Conservation (phyloP, 2,329 filamentous ascomycete species). For the Aureobasidium sp. region DNA sequence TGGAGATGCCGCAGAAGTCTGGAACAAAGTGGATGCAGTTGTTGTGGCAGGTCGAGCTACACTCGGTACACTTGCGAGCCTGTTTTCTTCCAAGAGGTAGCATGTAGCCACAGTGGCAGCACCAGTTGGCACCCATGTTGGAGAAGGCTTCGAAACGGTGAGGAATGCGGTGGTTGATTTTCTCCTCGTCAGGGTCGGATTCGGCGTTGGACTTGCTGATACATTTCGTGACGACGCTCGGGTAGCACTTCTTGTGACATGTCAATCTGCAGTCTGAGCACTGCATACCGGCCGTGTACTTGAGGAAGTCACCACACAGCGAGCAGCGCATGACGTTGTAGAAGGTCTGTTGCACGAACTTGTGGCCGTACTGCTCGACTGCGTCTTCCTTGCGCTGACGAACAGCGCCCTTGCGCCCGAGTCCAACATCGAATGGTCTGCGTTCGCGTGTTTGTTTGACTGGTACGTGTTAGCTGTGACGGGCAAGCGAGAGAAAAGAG, state of each 20-base stretch:
- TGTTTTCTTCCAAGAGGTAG: constrained; percentile 93
- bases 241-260: constrained; percentile 95
- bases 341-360: constrained; percentile 96
- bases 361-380: constrained; percentile 98
- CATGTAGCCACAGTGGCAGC: constrained; percentile 96
- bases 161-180: constrained; percentile 98
- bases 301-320: constrained; percentile 94
- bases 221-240: constrained; percentile 96
- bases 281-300: constrained; percentile 98
- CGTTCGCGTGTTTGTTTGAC: constrained; percentile 81
- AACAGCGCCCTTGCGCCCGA: constrained; percentile 91
- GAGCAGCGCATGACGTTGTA: constrained; percentile 99
- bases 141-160: constrained; percentile 96
- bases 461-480: constrained; percentile 18
- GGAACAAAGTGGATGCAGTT: constrained; percentile 91
- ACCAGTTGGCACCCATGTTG: constrained; percentile 98
- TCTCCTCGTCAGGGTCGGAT: constrained; percentile 96
- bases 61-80: constrained; percentile 91
- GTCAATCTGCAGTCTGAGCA: constrained; percentile 99
- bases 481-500: neutral
- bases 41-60: constrained; percentile 80
- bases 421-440: constrained; percentile 74
- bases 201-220: constrained; percentile 99
- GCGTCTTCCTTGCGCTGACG: constrained; percentile 97
- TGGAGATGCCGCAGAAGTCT: constrained; percentile 98